Conservation (phyloP, 768 basidiomycete species). For the Dictyophora rubrovolvata region DNA sequence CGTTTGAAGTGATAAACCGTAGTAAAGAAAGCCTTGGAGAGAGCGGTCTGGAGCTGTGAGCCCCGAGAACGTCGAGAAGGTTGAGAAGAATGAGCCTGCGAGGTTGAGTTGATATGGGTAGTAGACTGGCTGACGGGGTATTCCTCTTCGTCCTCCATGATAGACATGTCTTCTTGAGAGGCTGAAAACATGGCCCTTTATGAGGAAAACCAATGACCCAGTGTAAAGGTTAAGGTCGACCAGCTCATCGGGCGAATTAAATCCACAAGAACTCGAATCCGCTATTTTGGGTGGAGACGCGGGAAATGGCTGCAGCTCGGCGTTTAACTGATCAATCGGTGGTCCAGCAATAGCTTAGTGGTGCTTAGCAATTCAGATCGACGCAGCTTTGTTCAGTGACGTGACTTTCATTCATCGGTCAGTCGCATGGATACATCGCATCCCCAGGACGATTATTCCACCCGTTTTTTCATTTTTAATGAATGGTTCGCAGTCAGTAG, state of each 20-base stretch:
- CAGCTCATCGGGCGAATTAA: slow-evolving; percentile 3
- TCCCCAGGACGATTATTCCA: slow-evolving; percentile 71
- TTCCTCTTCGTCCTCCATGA: slow-evolving; percentile 2
- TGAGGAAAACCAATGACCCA: slow-evolving; percentile 8
- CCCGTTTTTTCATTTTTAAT: slow-evolving; percentile 83
- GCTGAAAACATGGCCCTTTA: neutral
- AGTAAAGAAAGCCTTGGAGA: slow-evolving; percentile 4
- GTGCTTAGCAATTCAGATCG: no score
- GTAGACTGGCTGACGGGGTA: neutral
- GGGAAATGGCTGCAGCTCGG: neutral
- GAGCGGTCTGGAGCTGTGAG: neutral
- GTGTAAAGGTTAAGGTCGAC: slow-evolving; percentile 4
- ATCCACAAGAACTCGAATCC: neutral
- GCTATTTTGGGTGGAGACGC: neutral
- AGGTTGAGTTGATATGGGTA: neutral
- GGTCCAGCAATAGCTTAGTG: neutral
- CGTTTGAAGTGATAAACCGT: slow-evolving; percentile 38
- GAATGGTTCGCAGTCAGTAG: slow-evolving; percentile 71
- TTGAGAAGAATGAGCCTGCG: neutral
- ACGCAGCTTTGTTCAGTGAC: neutral
- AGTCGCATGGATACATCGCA: slow-evolving; percentile 52
- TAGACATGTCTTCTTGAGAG: neutral
- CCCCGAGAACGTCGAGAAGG: neutral
- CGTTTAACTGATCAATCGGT: neutral
- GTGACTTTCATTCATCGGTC: neutral